A percentile compares a stretch with the other conserved stretches of the same genome.
phyloP scores from a whole-genome alignment of 257 asterid genomes.

The Petunia secreta region DNA sequence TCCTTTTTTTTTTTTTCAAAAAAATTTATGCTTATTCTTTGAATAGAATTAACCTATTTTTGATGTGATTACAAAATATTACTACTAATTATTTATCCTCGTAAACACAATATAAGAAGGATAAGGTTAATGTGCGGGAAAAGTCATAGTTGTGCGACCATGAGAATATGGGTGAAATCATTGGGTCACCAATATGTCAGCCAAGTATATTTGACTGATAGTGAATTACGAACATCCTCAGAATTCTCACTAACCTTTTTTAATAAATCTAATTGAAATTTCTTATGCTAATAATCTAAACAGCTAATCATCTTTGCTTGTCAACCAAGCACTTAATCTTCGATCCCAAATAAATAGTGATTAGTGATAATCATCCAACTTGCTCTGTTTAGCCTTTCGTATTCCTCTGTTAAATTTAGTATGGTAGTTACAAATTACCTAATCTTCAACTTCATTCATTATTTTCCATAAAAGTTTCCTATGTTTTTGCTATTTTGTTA shows the following conservation, averaged over 20 bases:
- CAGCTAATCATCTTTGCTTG: conserved; percentile 3
- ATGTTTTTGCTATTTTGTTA: neutral
- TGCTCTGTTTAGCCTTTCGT: neutral
- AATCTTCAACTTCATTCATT: neutral
- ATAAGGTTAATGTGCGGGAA: too few species aligned
- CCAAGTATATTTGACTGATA: neutral
- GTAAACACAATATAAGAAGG: too few species aligned
- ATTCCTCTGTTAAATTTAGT: neutral
- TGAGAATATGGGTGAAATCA: neutral
- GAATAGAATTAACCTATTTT: too few species aligned
- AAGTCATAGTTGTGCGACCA: neutral
- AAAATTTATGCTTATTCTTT: too few species aligned
- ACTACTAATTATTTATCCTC: too few species aligned
- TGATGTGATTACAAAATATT: too few species aligned
- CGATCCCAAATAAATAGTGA: neutral
- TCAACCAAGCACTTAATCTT: conserved; percentile 30
- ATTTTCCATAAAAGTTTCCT: neutral
- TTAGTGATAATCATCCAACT: neutral
- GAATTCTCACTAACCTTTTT: neutral
- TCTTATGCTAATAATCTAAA: neutral
- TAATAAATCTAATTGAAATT: neutral
- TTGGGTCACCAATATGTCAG: neutral
- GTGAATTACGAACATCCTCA: neutral
- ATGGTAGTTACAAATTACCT: neutral
- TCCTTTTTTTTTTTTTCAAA: too few species aligned